Percentiles rank a stretch among this genome's conserved stretches.
Conservation (phyloP, 1,284 basidiomycete species). For the Hemileia vastatrix region DNA sequence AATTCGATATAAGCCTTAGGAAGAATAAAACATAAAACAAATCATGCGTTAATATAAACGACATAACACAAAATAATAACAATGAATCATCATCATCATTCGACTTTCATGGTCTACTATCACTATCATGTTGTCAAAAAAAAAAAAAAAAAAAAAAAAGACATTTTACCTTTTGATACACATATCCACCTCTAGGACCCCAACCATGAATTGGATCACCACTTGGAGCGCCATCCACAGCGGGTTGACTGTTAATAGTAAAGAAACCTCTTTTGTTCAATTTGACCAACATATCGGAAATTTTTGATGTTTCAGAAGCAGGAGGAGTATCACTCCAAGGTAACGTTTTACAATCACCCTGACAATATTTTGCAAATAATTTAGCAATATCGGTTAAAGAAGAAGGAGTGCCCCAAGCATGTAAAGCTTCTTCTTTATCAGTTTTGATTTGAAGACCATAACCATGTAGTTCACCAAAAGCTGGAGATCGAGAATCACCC, state of each 20-base stretch:
- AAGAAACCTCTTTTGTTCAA: constrained; percentile 86
- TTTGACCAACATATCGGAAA: constrained; percentile 65
- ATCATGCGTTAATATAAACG: neutral
- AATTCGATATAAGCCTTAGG: constrained; percentile 90
- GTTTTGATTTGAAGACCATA: constrained; percentile 43
- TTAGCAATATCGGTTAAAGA: constrained; percentile 47
- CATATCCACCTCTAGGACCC: constrained; percentile 48
- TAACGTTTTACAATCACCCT: constrained; percentile 52
- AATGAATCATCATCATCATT: neutral
- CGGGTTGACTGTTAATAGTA: constrained; percentile 97
- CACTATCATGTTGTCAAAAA: constrained; percentile 26
- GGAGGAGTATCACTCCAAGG: constrained; percentile 93
- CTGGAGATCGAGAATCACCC: constrained; percentile 47
- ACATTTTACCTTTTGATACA: constrained; percentile 64
- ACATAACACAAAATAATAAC: constrained; percentile 36
- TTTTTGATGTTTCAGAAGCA: constrained; percentile 73
- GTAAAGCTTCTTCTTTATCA: constrained; percentile 58
- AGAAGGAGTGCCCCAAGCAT: constrained; percentile 71
- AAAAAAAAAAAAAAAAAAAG: constrained; percentile 38
- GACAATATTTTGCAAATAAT: constrained; percentile 54
- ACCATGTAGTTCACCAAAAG: constrained; percentile 46
- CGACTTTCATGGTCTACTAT: neutral
- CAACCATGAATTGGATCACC: constrained; percentile 52
- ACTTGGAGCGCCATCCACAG: constrained; percentile 80
- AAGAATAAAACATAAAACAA: neutral